phyloP scores from a whole-genome alignment of 2,329 filamentous ascomycete species.

The Fusarium pseudocircinatum region DNA sequence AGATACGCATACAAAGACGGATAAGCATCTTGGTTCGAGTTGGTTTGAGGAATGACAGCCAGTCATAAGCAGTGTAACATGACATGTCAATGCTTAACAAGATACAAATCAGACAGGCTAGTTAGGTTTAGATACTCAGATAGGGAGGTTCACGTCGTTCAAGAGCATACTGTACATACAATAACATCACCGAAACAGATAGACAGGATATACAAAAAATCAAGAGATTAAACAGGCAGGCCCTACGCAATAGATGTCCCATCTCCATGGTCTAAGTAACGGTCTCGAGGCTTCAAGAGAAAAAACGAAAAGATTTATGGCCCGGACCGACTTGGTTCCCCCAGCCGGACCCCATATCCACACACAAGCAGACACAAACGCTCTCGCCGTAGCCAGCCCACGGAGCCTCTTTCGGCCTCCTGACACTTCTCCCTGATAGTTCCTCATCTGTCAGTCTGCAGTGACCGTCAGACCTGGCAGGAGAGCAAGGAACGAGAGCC shows the following conservation, averaged over 20 bases:
- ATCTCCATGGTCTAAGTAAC: conserved; percentile 52
- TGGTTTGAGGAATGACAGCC: neutral
- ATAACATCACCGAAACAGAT: conserved; percentile 1
- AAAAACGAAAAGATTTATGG: conserved; percentile 61
- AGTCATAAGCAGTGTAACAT: neutral
- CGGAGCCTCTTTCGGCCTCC: conserved; percentile 26
- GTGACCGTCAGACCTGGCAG: conserved; percentile 38
- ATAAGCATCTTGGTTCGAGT: neutral
- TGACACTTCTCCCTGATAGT: conserved; percentile 37
- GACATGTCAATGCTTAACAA: neutral
- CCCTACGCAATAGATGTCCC: conserved; percentile 47
- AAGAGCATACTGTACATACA: neutral
- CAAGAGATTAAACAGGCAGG: conserved; percentile 47
- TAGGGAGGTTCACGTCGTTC: neutral
- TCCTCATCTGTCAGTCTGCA: conserved; percentile 45
- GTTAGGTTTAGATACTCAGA: neutral
- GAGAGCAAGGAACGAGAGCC: conserved; percentile 38
- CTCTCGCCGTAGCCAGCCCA: conserved; percentile 36
- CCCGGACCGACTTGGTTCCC: conserved; percentile 49
- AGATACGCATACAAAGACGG: neutral
- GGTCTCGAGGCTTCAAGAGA: conserved; percentile 50
- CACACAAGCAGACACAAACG: conserved; percentile 40
- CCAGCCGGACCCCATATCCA: conserved; percentile 39
- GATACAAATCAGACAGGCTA: neutral
- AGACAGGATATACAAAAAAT: conserved; percentile 35